Evolutionary conservation across 2,329 filamentous ascomycete genomes (phyloP).

Genomic region (Microcyclospora pomicola): DNA sequence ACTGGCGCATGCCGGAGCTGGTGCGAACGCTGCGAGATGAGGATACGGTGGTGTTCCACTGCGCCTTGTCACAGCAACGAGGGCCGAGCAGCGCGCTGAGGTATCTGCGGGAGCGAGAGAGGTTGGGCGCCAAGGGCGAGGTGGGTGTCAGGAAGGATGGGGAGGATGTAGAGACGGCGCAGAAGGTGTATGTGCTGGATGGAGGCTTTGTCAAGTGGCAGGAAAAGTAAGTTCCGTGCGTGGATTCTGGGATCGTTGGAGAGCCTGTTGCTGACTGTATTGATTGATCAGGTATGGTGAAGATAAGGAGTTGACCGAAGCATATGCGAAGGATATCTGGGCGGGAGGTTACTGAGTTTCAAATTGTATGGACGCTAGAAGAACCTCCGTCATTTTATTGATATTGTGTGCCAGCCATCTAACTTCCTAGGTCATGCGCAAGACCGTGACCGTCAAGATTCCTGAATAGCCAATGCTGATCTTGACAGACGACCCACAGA

Average conservation of each 20-base stretch:
- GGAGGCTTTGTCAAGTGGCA: constrained; percentile 84
- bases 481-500: no score
- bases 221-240: constrained; percentile 41
- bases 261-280: constrained; percentile 2
- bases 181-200: constrained; percentile 70
- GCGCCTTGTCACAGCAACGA: constrained; percentile 77
- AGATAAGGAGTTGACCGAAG: constrained; percentile 70
- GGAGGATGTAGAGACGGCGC: constrained; percentile 25
- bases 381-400: no score
- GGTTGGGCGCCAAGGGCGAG: constrained; percentile 26
- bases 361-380: no score
- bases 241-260: not conserved
- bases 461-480: no score
- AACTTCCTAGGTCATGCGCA: no score
- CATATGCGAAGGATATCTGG: constrained; percentile 77
- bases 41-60: constrained; percentile 85
- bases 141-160: constrained; percentile 14
- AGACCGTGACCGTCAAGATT: no score
- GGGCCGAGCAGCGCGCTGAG: constrained; percentile 71
- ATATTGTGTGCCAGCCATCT: no score
- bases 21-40: constrained; percentile 62
- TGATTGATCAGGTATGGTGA: constrained; percentile 43
- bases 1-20: constrained; percentile 68
- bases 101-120: constrained; percentile 60
- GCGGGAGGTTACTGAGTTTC: constrained; percentile 20